Base-by-base conservation (phyloP, 75 land plant genomes). In the Adiantum capillusveneris region DNA sequence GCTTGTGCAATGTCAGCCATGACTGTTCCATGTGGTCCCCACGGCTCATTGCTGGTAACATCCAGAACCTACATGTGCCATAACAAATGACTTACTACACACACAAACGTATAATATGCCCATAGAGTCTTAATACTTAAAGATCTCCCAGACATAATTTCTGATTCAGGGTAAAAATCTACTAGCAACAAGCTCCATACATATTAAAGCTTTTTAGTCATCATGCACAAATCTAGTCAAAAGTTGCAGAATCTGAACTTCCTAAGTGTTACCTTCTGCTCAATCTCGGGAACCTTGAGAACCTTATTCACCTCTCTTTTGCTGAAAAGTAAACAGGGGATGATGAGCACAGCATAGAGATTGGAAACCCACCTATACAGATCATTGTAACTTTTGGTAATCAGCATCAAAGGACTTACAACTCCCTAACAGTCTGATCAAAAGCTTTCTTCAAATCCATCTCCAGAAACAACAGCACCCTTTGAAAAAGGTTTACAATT, bases 251-350 rank as follows among this genome's bases (percentile, higher is more conserved):
- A 3, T 9, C 37, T 34, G 37, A 34, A 9, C 9, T 34, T 34
- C 9, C n/a, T 28, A 57, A 9, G 29, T 17, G 49, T 26, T 29
- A 93, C 99, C 88, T 90, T 95, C 57, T 84, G 88, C 65, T 95
- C 99, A 46, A 95, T 78, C 31, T 81, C 65, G 31, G 96, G 99
- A 31, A 95, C 92, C 68, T 95, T 95, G 24, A 95, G 73, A 45
- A 95, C 99, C 63, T 95, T 95, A 63, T 95, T 95, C 53, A 95
- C 91, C 65, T 78, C 99, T 67, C 99, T 81, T 73, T 86, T 90
- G 29, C 99, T 95, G 85, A 59, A 71, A 56, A 37, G 73, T 34
- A 60, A 46, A 16, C 36, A 43, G 30, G 55, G 0, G 18, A 44
- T 26, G 5, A 45, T 28, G 29, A 3, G 55, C 13, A 46, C 49